phyloP scores from a whole-genome alignment of 495 filamentous ascomycete species.

The Glutinoglossum americanum region DNA sequence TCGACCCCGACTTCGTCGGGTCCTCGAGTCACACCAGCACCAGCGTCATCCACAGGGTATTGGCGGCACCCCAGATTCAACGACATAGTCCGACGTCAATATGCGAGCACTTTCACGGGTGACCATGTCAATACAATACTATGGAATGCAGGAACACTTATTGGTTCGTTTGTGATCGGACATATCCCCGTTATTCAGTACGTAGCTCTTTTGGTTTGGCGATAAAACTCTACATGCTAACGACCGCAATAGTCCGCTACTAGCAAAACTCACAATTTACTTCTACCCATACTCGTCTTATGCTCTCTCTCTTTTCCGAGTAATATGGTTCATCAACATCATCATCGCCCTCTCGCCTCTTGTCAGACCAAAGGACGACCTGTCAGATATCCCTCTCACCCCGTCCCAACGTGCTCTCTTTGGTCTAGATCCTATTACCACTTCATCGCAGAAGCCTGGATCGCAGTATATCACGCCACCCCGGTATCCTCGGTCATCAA shows the following conservation, averaged over 20 bases:
- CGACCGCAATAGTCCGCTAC: not conserved
- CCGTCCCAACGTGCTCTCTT: constrained; percentile 71
- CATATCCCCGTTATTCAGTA: not conserved
- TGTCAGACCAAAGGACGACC: constrained; percentile 44
- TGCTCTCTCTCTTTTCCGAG: not conserved
- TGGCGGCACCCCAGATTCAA: constrained; percentile 71
- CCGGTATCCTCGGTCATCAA: constrained; percentile 58
- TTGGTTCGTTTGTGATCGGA: constrained; percentile 16
- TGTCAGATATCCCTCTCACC: constrained; percentile 78
- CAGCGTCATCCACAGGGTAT: constrained; percentile 35
- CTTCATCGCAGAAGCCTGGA: constrained; percentile 39
- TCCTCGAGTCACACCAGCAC: not conserved
- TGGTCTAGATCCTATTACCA: constrained; percentile 49
- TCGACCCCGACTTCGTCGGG: not conserved
- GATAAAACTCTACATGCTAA: not conserved
- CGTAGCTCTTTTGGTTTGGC: not conserved
- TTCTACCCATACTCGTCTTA: not conserved
- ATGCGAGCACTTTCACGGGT: constrained; percentile 49
- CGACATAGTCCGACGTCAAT: constrained; percentile 55
- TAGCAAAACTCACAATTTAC: not conserved
- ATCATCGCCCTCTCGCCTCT: constrained; percentile 43
- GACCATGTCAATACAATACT: constrained; percentile 40
- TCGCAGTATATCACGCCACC: constrained; percentile 64
- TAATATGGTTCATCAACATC: constrained; percentile 37
- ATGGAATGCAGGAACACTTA: constrained; percentile 37